phyloP scores from a whole-genome alignment of 352 stramenopile genomes.

The Phytophthora colocasiae region DNA sequence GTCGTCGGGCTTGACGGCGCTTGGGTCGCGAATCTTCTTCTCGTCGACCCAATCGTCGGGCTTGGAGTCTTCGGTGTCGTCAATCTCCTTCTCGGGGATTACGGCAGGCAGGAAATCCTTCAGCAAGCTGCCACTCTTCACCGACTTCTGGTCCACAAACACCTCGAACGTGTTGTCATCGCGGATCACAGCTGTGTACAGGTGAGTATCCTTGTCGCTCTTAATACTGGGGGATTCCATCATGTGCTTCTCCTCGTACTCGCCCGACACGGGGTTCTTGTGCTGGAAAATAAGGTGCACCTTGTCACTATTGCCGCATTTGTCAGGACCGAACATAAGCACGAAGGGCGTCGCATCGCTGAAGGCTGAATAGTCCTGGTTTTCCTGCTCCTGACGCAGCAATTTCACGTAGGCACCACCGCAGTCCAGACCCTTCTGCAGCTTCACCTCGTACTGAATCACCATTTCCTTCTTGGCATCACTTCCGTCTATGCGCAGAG shows the following conservation, averaged over 20 bases:
- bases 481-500: constrained; percentile 74
- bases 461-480: constrained; percentile 85
- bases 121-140: constrained; percentile 84
- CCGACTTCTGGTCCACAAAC: constrained; percentile 89
- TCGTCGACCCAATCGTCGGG: constrained; percentile 94
- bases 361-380: constrained; percentile 67
- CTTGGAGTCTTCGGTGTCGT: constrained; percentile 92
- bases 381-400: constrained; percentile 63
- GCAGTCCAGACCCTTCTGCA: constrained; percentile 91
- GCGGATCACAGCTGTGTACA: constrained; percentile 93
- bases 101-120: constrained; percentile 88
- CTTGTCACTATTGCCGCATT: constrained; percentile 94
- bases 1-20: constrained; percentile 89
- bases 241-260: constrained; percentile 96
- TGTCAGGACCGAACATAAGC: constrained; percentile 97
- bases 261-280: constrained; percentile 91
- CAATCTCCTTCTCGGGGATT: constrained; percentile 91
- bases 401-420: constrained; percentile 96
- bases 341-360: constrained; percentile 91
- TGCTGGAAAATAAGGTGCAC: constrained; percentile 96
- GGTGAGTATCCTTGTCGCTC: constrained; percentile 86
- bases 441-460: constrained; percentile 96
- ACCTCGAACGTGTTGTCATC: constrained; percentile 94
- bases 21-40: constrained; percentile 88
- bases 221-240: constrained; percentile 78